A percentile compares a stretch with the other conserved stretches of the same genome.
These are phyloP conservation scores for Lactarius psammicola DNA, from an alignment of 768 basidiomycete species.

Conservation along the genomic window DNA sequence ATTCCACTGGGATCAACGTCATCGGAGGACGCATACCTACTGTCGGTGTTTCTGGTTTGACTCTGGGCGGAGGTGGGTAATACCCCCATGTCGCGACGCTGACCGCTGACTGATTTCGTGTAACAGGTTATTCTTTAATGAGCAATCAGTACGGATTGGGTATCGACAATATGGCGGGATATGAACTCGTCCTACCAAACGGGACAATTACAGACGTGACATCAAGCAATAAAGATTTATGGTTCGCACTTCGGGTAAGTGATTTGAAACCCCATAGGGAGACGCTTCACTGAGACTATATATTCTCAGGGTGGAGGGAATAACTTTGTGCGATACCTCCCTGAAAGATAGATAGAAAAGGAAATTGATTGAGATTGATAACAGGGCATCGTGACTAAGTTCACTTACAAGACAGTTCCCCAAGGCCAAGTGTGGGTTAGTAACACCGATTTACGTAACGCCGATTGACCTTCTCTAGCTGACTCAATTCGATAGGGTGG, in stretches of 20 bases:
- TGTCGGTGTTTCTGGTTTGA: conserved; percentile 31
- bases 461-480: neutral
- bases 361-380: neutral
- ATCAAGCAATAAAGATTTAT: neutral
- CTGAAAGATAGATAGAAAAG: neutral
- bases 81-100: neutral
- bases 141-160: neutral
- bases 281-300: neutral
- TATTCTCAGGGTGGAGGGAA: conserved; percentile 20
- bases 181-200: conserved; percentile 35
- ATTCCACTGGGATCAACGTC: conserved; percentile 26
- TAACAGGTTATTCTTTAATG: neutral
- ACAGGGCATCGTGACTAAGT: conserved; percentile 12
- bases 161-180: conserved; percentile 35
- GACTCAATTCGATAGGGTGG: conserved; percentile 4
- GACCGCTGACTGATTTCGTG: neutral
- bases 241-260: conserved; percentile 24
- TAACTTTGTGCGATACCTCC: conserved; percentile 17
- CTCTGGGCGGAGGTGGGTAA: neutral
- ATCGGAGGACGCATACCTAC: conserved; percentile 30
- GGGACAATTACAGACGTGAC: conserved; percentile 27
- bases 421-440: neutral
- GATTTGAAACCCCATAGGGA: too few relatives aligned
- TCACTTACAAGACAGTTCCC: conserved; percentile 7
- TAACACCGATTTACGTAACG: neutral